Evolutionary conservation across 2,329 filamentous ascomycete species (phyloP), one percentile per base, ranked within the genome.

Genomic region (Phyllosticta citrichinensis): DNA sequence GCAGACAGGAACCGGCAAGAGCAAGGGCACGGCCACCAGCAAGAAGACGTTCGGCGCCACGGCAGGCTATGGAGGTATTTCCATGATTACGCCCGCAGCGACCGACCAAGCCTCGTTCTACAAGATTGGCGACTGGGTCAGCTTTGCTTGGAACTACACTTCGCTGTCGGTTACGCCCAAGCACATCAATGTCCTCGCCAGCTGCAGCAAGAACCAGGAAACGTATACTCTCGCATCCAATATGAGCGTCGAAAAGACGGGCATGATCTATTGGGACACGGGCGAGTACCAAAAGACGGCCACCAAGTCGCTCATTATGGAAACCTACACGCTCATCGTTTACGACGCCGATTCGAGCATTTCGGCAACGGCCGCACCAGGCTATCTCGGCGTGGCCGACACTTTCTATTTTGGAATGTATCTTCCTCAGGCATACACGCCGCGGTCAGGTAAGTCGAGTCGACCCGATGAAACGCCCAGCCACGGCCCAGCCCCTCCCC

Each of bases 61-160:
- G 9, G 71, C 70, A 56, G 69, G 65, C 55, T 81, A 83, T 68
- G 85, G 85, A 54, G 84, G 84, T 58, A 76, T 87, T 60, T 76
- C 78, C 53, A 83, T 87, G 81, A 75, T 86, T 60, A 85, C 82
- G 5, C 85, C 85, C 2, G 75, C 76, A 56, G 69, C 76, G 9
- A 70, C 74, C 8, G 75, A 76, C 9, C 75, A 78, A 17, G 74
- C 79, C 4, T 79, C 80, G 60, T 87, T 82, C 73, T 87, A 84
- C 78, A 87, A 86, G 71, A 81, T 87, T 65, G 82, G 82, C 19
- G 78, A 87, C 53, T 78, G 76, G 62, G 74, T 87, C 30, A 87
- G 84, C 0, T 86, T 87, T 65, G 80, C 77, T 20, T 88, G 85
- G 85, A 87, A 88, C 72, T 87, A 87, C 73, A 88, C 85, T 14